These are phyloP conservation scores for Entelexis sorbosivorans DNA, from an alignment of 1,139 yeast genomes.

Conservation along the genomic window DNA sequence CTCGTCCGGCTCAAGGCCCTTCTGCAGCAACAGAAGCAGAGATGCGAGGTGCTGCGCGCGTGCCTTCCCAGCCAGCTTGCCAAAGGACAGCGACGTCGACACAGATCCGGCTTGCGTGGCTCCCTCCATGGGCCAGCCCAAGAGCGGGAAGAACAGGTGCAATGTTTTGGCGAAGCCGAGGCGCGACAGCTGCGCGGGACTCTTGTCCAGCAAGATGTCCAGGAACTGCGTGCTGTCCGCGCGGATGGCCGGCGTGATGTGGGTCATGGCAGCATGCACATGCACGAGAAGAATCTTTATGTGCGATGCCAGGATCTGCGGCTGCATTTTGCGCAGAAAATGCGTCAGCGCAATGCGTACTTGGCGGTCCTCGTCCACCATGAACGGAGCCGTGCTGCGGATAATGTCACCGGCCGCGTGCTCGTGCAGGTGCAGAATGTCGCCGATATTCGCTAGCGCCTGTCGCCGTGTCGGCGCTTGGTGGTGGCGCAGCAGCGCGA, in stretches of 20 bases:
- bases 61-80: slow-evolving; percentile 28
- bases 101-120: slow-evolving; percentile 25
- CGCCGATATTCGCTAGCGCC: slow-evolving; percentile 37
- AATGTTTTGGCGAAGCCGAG: slow-evolving; percentile 32
- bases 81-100: slow-evolving; percentile 29
- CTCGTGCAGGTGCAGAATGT: slow-evolving; percentile 27
- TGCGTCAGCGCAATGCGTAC: slow-evolving; percentile 55
- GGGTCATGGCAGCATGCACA: slow-evolving; percentile 92
- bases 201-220: slow-evolving; percentile 39
- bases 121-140: slow-evolving; percentile 32
- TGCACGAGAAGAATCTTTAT: slow-evolving; percentile 56
- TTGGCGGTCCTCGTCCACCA: slow-evolving; percentile 48
- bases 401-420: slow-evolving; percentile 33
- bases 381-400: slow-evolving; percentile 44
- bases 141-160: slow-evolving; percentile 32
- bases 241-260: slow-evolving; percentile 63
- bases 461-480: slow-evolving; percentile 64
- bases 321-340: slow-evolving; percentile 31
- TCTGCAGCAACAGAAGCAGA: slow-evolving; percentile 24
- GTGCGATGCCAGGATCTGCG: slow-evolving; percentile 48
- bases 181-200: slow-evolving; percentile 24
- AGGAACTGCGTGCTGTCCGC: slow-evolving; percentile 59
- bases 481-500: slow-evolving; percentile 70
- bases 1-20: slow-evolving; percentile 24
- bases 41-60: slow-evolving; percentile 28